Evolutionary conservation across 306 rosid species (phyloP).

Genomic region (Trifolium repens): DNA sequence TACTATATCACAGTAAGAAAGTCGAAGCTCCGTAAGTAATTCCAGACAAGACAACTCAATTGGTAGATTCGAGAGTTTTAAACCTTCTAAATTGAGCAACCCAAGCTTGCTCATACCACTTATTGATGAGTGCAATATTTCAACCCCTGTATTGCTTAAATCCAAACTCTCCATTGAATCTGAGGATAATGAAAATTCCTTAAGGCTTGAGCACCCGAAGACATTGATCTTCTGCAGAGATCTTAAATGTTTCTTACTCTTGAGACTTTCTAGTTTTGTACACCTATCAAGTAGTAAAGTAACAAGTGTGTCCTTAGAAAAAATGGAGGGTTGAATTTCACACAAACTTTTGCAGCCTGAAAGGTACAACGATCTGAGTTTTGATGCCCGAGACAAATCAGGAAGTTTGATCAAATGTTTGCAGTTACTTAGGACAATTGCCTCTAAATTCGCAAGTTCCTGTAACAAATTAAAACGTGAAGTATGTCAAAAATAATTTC

Average conservation of each 20-base stretch:
- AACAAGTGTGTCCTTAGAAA: neutral
- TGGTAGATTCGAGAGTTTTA: neutral
- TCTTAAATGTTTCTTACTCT: neutral
- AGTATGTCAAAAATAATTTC: neutral
- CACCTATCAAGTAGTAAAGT: neutral
- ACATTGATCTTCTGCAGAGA: neutral
- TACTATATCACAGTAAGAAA: neutral
- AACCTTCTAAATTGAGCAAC: neutral
- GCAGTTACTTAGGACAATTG: neutral
- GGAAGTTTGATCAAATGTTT: slow-evolving; percentile 6
- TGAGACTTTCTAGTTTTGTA: neutral
- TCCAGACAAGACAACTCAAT: neutral
- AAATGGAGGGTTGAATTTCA: slow-evolving; percentile 6
- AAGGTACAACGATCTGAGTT: neutral
- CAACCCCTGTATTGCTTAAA: neutral
- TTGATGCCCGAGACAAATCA: neutral
- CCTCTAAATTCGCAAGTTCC: slow-evolving; percentile 24
- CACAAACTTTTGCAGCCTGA: slow-evolving; percentile 3
- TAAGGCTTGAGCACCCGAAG: neutral
- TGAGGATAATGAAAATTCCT: neutral
- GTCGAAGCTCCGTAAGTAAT: neutral
- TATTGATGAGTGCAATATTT: slow-evolving; percentile 10
- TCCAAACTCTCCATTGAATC: neutral
- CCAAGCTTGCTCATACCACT: neutral
- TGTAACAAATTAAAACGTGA: neutral